Evolutionary conservation across 768 basidiomycete species (phyloP).

Genomic region (Leucocoprinus leucothites): DNA sequence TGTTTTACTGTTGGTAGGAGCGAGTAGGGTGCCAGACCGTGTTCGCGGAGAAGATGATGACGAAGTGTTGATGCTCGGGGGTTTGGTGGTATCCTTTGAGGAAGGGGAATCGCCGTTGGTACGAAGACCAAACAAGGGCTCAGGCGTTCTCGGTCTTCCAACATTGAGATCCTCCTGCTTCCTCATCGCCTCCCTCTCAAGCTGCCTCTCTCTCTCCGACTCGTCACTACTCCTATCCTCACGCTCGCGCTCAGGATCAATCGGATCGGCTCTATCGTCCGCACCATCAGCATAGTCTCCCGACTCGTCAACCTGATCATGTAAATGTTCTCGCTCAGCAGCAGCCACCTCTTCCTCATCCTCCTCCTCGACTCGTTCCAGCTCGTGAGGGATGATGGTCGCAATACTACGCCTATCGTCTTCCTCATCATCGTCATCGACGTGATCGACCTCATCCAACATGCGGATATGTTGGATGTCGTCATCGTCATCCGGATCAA

Average conservation of each 20-base stretch:
- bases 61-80: too few species aligned
- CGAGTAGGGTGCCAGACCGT: constrained; percentile 8
- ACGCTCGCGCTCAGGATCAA: constrained; percentile 9
- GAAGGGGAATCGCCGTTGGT: constrained; percentile 5
- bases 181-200: constrained; percentile 46
- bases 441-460: constrained; percentile 21
- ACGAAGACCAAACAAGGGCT: constrained; percentile 47
- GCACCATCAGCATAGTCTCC: constrained; percentile 6
- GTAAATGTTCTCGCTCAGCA: constrained; percentile 15
- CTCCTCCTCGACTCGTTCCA: constrained; percentile 73
- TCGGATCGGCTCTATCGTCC: constrained; percentile 12
- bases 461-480: constrained; percentile 17
- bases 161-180: constrained; percentile 30
- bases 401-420: constrained; percentile 71
- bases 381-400: constrained; percentile 67
- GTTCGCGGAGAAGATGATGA: constrained; percentile 2
- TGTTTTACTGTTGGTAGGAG: too few species aligned
- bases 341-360: constrained; percentile 55
- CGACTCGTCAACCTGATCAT: constrained; percentile 18
- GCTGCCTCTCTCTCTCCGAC: constrained; percentile 31
- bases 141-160: constrained; percentile 77
- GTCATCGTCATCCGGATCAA: constrained; percentile 31
- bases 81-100: not conserved
- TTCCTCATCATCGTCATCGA: constrained; percentile 58
- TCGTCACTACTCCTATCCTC: constrained; percentile 4